phyloP scores from a whole-genome alignment of 2,329 filamentous ascomycete genomes.

The Colletotrichum truncatum region DNA sequence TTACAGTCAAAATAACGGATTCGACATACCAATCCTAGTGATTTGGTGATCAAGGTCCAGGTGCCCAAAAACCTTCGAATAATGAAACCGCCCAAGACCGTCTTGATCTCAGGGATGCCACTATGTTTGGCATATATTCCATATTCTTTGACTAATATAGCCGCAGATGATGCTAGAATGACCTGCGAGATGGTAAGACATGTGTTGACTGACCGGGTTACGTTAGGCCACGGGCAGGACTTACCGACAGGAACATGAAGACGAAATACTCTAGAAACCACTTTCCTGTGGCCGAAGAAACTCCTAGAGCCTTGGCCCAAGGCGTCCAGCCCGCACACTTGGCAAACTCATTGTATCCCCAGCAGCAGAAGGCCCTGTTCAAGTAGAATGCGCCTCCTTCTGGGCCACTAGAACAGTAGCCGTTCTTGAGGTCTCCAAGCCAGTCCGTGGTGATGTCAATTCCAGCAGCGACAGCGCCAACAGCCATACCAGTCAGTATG shows the following conservation, averaged over 20 bases:
- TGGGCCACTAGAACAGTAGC: constrained; percentile 79
- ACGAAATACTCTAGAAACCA: constrained; percentile 91
- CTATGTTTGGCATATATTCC: constrained; percentile 91
- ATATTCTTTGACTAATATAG: constrained; percentile 83
- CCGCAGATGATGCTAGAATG: constrained; percentile 80
- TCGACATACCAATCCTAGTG: constrained; percentile 77
- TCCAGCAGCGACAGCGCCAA: constrained; percentile 84
- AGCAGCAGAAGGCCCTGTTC: constrained; percentile 91
- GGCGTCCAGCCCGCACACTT: constrained; percentile 88
- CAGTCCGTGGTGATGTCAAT: constrained; percentile 94
- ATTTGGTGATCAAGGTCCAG: constrained; percentile 92
- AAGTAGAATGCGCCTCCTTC: constrained; percentile 91
- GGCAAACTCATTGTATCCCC: constrained; percentile 84
- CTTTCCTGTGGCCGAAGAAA: constrained; percentile 71
- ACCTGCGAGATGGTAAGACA: constrained; percentile 58
- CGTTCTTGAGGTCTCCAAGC: constrained; percentile 91
- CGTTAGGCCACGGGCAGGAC: constrained; percentile 38
- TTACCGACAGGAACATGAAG: constrained; percentile 84
- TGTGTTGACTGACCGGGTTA: background rate
- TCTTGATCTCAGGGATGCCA: constrained; percentile 98
- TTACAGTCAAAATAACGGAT: too few relatives aligned
- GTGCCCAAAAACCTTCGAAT: constrained; percentile 86
- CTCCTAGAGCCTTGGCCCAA: constrained; percentile 81
- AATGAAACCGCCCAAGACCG: constrained; percentile 91
- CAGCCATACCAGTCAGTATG: constrained; percentile 83